These are phyloP conservation scores for Pogostemon cablin DNA, from an alignment of 257 asterid genomes.

Conservation along the genomic window DNA sequence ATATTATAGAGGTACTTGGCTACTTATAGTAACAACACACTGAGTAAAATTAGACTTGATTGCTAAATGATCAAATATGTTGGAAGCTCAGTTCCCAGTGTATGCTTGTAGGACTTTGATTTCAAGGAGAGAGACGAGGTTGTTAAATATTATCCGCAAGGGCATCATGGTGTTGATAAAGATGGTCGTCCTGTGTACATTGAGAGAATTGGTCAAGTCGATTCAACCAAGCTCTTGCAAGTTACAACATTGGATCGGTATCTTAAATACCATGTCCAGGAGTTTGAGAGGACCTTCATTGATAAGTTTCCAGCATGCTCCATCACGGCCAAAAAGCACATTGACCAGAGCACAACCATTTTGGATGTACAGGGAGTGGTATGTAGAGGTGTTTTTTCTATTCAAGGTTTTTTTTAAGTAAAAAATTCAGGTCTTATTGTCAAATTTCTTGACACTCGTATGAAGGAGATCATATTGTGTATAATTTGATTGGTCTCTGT, in stretches of 20 bases:
- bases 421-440: no score
- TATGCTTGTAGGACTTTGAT: constrained; percentile 62
- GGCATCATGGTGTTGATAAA: constrained; percentile 98
- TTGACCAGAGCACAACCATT: constrained; percentile 97
- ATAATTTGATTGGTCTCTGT: background rate
- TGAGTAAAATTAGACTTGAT: no score
- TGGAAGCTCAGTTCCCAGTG: background rate
- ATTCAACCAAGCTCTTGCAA: constrained; percentile 78
- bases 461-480: no score
- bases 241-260: constrained; percentile 89
- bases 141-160: constrained; percentile 91
- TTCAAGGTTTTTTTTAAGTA: background rate
- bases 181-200: constrained; percentile 91
- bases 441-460: no score
- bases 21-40: no score
- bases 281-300: constrained; percentile 83
- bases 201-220: constrained; percentile 84
- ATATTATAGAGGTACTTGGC: constrained; percentile 67
- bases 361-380: constrained; percentile 99
- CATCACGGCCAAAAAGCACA: constrained; percentile 82
- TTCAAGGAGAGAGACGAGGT: constrained; percentile 92
- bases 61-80: no score
- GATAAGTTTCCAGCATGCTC: constrained; percentile 95
- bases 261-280: constrained; percentile 80
- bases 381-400: constrained; percentile 23